Conservation (phyloP, 345 rosid genomes). For the Euphorbia pulcherrima region DNA sequence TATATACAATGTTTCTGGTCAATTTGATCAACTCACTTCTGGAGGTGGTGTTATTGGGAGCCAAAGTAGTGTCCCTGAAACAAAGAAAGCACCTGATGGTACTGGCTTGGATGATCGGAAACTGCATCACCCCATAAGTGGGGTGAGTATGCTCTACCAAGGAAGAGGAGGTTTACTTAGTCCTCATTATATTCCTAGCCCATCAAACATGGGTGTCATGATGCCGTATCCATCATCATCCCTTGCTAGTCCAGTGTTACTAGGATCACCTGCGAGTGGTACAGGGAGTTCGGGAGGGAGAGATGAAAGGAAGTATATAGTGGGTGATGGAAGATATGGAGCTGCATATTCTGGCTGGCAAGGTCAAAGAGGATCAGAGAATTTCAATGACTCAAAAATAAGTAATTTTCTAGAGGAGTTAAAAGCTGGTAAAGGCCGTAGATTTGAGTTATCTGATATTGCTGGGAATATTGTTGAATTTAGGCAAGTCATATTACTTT, state of each 20-base stretch:
- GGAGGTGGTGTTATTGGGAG: slow-evolving; percentile 33
- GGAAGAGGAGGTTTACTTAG: slow-evolving; percentile 44
- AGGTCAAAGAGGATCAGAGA: slow-evolving; percentile 60
- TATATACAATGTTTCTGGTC: slow-evolving; percentile 42
- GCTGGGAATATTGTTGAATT: slow-evolving; percentile 86
- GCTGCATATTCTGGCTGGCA: slow-evolving; percentile 76
- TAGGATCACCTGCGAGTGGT: slow-evolving; percentile 64
- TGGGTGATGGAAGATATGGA: slow-evolving; percentile 48
- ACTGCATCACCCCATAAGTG: slow-evolving; percentile 44
- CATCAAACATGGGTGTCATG: slow-evolving; percentile 58
- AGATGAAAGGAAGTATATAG: slow-evolving; percentile 57
- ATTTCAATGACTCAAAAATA: slow-evolving; percentile 53
- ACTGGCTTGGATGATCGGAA: slow-evolving; percentile 45
- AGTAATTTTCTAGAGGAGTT: slow-evolving; percentile 88
- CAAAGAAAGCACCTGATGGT: slow-evolving; percentile 41
- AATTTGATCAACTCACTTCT: slow-evolving; percentile 38
- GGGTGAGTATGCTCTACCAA: slow-evolving; percentile 43
- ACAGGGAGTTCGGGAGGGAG: slow-evolving; percentile 47
- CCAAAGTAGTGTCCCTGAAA: slow-evolving; percentile 41
- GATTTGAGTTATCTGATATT: slow-evolving; percentile 80
- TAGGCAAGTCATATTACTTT: slow-evolving; percentile 47
- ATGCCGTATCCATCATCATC: slow-evolving; percentile 62
- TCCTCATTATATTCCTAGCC: slow-evolving; percentile 44
- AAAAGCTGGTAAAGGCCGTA: slow-evolving; percentile 71
- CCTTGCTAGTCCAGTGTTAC: slow-evolving; percentile 61